A percentile compares a stretch with the other conserved stretches of the same genome.
These are phyloP conservation scores for Metschnikowia corniflorae DNA, from an alignment of 805 yeast genomes.

Conservation along the genomic window DNA sequence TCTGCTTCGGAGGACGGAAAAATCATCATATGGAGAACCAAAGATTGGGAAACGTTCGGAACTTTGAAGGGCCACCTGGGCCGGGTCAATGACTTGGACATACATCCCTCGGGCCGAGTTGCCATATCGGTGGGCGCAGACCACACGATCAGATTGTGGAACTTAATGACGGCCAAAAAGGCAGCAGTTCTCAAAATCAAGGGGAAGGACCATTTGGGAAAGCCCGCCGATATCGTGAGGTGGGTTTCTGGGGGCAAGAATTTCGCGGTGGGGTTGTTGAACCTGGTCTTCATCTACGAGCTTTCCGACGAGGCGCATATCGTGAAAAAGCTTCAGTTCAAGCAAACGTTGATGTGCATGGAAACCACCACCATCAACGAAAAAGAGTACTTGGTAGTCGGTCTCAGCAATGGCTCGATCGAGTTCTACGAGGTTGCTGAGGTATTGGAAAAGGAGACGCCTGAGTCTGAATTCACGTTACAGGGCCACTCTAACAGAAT, in stretches of 20 bases:
- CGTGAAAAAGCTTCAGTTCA: constrained; percentile 48
- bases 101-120: constrained; percentile 86
- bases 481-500: constrained; percentile 84
- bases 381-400: constrained; percentile 58
- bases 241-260: constrained; percentile 69
- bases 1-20: constrained; percentile 91
- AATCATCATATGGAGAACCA: constrained; percentile 88
- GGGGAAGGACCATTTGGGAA: constrained; percentile 64
- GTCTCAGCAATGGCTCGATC: constrained; percentile 70
- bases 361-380: constrained; percentile 47
- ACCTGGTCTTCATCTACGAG: constrained; percentile 60
- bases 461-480: constrained; percentile 53
- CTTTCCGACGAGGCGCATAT: constrained; percentile 57
- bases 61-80: constrained; percentile 85
- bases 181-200: constrained; percentile 79
- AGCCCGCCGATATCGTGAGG: constrained; percentile 58
- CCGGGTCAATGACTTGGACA: constrained; percentile 77
- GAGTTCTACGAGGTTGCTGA: constrained; percentile 46
- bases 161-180: constrained; percentile 91
- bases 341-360: constrained; percentile 64
- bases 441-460: constrained; percentile 11
- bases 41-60: constrained; percentile 94
- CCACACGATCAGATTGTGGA: constrained; percentile 85
- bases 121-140: constrained; percentile 90
- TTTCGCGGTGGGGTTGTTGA: constrained; percentile 72